Percentiles rank a stretch among this genome's conserved stretches.
Conservation (phyloP, 345 rosid species). For the Eucalyptus victrix region DNA sequence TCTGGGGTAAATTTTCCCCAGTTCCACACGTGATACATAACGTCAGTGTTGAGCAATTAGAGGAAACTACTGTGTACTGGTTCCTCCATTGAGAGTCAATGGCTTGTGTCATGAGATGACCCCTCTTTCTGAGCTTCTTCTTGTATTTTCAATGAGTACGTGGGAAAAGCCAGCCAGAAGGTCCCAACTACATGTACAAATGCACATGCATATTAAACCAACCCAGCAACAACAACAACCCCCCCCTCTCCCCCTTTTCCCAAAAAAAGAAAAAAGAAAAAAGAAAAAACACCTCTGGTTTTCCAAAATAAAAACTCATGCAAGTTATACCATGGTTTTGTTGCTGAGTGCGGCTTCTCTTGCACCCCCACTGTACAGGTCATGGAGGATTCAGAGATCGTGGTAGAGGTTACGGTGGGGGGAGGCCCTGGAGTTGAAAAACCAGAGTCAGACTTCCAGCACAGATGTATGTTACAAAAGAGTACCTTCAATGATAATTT, state of each 20-base stretch:
- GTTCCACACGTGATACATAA: background rate
- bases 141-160: background rate
- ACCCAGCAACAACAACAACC: too few species aligned
- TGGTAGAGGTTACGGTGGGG: constrained; percentile 32
- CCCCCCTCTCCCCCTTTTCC: background rate
- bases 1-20: background rate
- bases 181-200: background rate
- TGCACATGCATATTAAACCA: background rate
- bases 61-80: background rate
- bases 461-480: background rate
- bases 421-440: constrained; percentile 24
- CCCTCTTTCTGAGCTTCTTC: background rate
- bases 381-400: constrained; percentile 34
- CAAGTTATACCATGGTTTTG: background rate
- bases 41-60: background rate
- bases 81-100: background rate
- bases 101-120: background rate
- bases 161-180: background rate
- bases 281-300: background rate
- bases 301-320: background rate
- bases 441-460: background rate
- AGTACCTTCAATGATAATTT: background rate
- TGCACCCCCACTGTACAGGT: background rate
- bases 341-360: background rate
- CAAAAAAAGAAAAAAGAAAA: too few species aligned